Evolutionary conservation across 2,329 filamentous ascomycete genomes (phyloP).

Genomic region (Diaporthe eres): DNA sequence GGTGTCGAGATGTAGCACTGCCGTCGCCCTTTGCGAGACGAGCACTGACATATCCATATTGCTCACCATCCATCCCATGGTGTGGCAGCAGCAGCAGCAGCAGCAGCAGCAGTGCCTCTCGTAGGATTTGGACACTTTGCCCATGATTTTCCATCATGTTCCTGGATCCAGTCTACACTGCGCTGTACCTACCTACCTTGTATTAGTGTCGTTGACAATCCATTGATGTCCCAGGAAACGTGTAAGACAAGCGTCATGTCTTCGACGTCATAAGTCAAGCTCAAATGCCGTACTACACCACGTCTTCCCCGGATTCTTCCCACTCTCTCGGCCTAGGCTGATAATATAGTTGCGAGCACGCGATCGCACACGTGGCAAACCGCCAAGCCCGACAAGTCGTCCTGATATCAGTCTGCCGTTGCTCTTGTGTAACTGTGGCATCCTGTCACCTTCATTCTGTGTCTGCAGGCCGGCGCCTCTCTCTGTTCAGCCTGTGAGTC

Average conservation of each 20-base stretch:
- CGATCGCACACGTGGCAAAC: conserved; percentile 12
- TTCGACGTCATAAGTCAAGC: conserved; percentile 2
- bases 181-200: not conserved
- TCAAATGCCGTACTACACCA: not conserved
- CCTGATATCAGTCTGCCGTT: not conserved
- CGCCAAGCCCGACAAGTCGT: conserved; percentile 9
- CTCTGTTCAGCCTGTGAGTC: not conserved
- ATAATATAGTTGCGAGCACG: not conserved
- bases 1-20: not conserved
- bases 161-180: not conserved
- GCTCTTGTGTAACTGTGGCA: not conserved
- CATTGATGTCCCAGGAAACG: not conserved
- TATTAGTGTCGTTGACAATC: not conserved
- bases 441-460: not conserved
- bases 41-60: not conserved
- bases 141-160: not conserved
- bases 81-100: not conserved
- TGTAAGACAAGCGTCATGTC: not conserved
- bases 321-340: not conserved
- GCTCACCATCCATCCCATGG: not conserved
- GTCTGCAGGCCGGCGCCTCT: not conserved
- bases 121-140: not conserved
- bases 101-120: not conserved
- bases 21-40: not conserved
- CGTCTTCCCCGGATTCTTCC: conserved; percentile 17